A percentile compares a stretch with the other conserved stretches of the same genome.
These are phyloP conservation scores for Quercus wislizeni DNA, from an alignment of 306 rosid species.

Conservation along the genomic window DNA sequence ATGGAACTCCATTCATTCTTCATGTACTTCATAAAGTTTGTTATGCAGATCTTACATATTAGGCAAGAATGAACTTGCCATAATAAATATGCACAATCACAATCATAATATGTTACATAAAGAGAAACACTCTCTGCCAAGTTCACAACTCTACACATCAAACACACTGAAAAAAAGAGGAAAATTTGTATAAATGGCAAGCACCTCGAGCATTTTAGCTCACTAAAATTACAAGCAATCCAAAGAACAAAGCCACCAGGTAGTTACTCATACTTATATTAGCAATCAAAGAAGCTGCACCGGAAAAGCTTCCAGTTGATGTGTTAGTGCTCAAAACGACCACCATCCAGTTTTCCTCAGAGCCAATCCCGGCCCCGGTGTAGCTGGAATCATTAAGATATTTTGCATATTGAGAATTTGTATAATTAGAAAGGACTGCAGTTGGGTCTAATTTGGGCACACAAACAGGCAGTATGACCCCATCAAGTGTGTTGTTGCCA, in stretches of 20 bases:
- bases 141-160: background rate
- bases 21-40: no score
- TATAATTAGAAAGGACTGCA: background rate
- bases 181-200: background rate
- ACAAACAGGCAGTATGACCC: background rate
- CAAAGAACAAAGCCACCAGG: background rate
- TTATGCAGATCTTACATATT: no score
- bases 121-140: background rate
- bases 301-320: background rate
- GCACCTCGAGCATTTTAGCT: background rate
- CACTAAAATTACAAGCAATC: background rate
- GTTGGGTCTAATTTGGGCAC: background rate
- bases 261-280: background rate
- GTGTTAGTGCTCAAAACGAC: background rate
- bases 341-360: background rate
- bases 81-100: background rate
- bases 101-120: background rate
- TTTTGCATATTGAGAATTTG: background rate
- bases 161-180: background rate
- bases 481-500: background rate
- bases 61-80: no score
- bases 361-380: background rate
- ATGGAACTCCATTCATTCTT: no score
- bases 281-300: background rate
- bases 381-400: background rate